These are phyloP conservation scores for Trypanosoma brucei DNA, from an alignment of 208 protist species.

Conservation along the genomic window DNA sequence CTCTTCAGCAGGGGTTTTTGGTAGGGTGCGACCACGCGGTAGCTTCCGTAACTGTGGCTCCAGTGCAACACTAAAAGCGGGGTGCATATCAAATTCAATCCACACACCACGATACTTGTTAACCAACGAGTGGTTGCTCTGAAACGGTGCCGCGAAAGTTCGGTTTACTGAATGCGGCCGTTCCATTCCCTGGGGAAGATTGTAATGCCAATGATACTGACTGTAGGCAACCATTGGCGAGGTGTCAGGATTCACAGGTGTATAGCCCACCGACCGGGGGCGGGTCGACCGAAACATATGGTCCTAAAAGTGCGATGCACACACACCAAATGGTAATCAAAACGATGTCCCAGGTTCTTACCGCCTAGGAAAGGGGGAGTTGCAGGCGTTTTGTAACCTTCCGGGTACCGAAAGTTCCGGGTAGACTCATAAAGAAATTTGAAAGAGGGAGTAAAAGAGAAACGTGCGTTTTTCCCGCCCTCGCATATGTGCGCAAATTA, in stretches of 20 bases:
- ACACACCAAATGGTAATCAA: background rate
- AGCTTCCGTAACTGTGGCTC: conserved; percentile 81
- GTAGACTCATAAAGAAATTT: no score
- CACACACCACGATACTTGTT: conserved; percentile 86
- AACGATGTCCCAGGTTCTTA: no score
- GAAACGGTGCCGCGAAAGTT: conserved; percentile 57
- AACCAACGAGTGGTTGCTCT: conserved; percentile 52
- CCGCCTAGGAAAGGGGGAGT: no score
- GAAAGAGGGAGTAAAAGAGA: no score
- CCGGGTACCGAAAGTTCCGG: no score
- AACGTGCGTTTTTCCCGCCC: no score
- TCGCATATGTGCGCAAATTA: no score
- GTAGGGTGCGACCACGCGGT: conserved; percentile 68
- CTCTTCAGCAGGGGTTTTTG: conserved; percentile 66
- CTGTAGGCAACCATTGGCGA: conserved; percentile 87
- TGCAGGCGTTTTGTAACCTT: no score
- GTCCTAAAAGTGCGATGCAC: background rate
- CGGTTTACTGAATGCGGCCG: conserved; percentile 78
- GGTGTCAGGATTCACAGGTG: conserved; percentile 80
- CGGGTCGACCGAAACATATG: conserved; percentile 58
- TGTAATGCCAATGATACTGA: conserved; percentile 90
- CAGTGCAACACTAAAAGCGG: conserved; percentile 66
- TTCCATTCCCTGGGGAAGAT: conserved; percentile 84
- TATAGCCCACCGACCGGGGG: conserved; percentile 57
- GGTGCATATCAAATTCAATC: conserved; percentile 79